A percentile compares a stretch with the other conserved stretches of the same genome.
phyloP scores from a whole-genome alignment of 1,284 basidiomycete species.

The Apiotrichum mycotoxinovorans region DNA sequence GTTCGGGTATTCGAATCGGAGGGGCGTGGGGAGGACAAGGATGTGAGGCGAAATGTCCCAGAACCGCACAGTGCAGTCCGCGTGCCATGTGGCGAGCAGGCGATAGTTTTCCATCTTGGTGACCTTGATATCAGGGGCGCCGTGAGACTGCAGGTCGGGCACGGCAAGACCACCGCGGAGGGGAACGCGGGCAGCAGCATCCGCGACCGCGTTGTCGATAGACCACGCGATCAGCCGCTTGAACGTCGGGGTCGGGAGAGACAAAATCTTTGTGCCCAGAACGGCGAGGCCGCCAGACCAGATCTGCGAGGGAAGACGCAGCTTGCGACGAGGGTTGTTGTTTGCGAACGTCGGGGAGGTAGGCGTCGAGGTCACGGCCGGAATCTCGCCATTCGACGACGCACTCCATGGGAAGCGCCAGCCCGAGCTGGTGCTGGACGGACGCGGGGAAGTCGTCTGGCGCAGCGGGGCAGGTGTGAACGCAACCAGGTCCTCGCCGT shows the following conservation, averaged over 20 bases:
- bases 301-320: slow-evolving; percentile 39
- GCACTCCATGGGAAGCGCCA: slow-evolving; percentile 47
- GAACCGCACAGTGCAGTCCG: slow-evolving; percentile 59
- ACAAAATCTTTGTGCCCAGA: slow-evolving; percentile 40
- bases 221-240: slow-evolving; percentile 42
- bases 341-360: neutral
- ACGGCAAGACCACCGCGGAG: slow-evolving; percentile 47
- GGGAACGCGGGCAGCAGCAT: slow-evolving; percentile 34
- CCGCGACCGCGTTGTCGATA: slow-evolving; percentile 29
- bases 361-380: slow-evolving; percentile 2
- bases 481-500: slow-evolving; percentile 42
- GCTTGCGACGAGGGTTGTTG: slow-evolving; percentile 19
- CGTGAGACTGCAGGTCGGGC: slow-evolving; percentile 42
- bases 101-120: slow-evolving; percentile 60
- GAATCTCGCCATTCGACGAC: neutral
- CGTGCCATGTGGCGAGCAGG: slow-evolving; percentile 64
- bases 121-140: slow-evolving; percentile 44
- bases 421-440: slow-evolving; percentile 13
- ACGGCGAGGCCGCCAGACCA: slow-evolving; percentile 44
- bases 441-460: neutral
- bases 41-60: slow-evolving; percentile 62
- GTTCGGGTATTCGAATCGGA: slow-evolving; percentile 59
- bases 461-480: slow-evolving; percentile 39
- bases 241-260: slow-evolving; percentile 42
- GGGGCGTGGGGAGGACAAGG: slow-evolving; percentile 54